Base-by-base conservation (phyloP, 2,329 filamentous ascomycete genomes). In the Paecilomyces niveus region DNA sequence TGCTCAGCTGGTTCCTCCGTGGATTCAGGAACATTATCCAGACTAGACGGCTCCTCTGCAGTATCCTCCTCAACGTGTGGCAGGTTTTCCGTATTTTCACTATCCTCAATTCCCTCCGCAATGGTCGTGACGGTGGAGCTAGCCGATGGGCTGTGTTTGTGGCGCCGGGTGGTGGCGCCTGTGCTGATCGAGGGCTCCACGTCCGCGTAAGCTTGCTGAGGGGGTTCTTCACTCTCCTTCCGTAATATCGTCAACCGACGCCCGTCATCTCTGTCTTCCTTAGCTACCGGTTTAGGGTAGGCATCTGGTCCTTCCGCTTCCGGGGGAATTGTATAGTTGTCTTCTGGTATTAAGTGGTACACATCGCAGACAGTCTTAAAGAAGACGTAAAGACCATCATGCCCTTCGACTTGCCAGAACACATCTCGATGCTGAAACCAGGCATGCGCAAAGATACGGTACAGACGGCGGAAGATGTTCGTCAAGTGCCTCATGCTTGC, bases 381-480 rank as follows among this genome's bases (percentile, higher is more conserved):
- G 69, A 99, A 88, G 59, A 96, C 85, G 72, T 99, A 99, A 10
- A 99, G 78, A 0, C 94, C 94, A n/a, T 90, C 91, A 71, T 92
- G 86, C 9, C 85, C 85, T 76, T 99, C 94, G 1, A 97, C 88
- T 49, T 89, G 86, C 92, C 93, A 97, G 74, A 97, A 99, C 56
- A 97, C 90, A 57, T 89, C 89, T 53, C 92, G 85, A 74, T 99
- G 94, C 76, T 97, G 92, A 74, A 97, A 99, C 94, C 94, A 99
- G 7, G 94, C 94, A 72, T 99, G 94, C 53, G 94, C 94, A 71
- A 97, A 99, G 75, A 99, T 97, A 60, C 94, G 85, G 74, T 99
- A 96, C 54, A 97, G 84, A 13, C 94, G 85, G 58, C 94, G 85
- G 75, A 99, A 97, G 58, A 99, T 93, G 72, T 97, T 97, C 66